Evolutionary conservation across 2,329 filamentous ascomycete species (phyloP).

Genomic region (Pseudohalonectria lignicola): DNA sequence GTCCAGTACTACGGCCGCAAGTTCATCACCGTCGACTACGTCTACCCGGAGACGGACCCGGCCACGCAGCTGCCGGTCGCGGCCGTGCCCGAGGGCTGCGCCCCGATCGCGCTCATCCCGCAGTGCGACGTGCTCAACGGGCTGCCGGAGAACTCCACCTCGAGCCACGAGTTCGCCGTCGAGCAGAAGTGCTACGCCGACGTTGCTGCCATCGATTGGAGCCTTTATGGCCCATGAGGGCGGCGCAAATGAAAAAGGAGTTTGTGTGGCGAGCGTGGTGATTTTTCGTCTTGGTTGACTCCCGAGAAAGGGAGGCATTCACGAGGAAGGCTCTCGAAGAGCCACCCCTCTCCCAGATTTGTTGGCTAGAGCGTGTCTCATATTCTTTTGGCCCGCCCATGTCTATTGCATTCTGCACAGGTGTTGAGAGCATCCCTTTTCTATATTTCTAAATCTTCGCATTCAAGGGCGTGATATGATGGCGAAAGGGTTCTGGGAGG

Average conservation of each 20-base stretch:
- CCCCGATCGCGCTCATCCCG: slow-evolving; percentile 28
- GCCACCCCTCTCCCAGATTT: too few species aligned
- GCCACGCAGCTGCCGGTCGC: slow-evolving; percentile 7
- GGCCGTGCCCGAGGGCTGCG: slow-evolving; percentile 26
- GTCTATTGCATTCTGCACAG: too few species aligned
- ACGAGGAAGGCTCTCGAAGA: too few species aligned
- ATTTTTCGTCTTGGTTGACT: not conserved
- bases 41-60: slow-evolving; percentile 12
- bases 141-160: slow-evolving; percentile 20
- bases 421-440: too few species aligned
- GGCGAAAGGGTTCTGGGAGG: too few species aligned
- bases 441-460: too few species aligned
- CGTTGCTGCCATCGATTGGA: slow-evolving; percentile 12
- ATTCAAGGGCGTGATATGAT: too few species aligned
- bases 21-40: slow-evolving; percentile 27
- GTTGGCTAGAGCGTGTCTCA: too few species aligned
- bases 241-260: too few species aligned
- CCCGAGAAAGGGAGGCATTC: too few species aligned
- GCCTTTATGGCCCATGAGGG: not conserved
- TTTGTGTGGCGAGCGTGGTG: too few species aligned
- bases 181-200: slow-evolving; percentile 27
- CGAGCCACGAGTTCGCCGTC: slow-evolving; percentile 27
- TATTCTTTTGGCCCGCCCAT: too few species aligned
- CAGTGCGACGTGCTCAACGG: slow-evolving; percentile 26
- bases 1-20: slow-evolving; percentile 27